These are phyloP conservation scores for Euphorbia lathyris DNA, from an alignment of 345 rosid species.

Conservation along the genomic window DNA sequence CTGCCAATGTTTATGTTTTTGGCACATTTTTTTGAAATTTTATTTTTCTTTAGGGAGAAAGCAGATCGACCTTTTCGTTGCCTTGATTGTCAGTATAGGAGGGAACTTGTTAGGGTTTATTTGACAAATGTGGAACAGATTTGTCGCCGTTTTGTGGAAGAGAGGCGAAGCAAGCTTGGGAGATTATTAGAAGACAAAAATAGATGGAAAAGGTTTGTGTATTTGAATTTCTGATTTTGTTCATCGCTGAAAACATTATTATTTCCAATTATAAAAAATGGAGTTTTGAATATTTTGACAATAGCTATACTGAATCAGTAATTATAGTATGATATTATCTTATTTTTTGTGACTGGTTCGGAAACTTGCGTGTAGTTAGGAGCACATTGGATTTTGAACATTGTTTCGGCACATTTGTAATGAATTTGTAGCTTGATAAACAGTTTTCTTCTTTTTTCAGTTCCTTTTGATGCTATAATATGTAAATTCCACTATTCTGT, in stretches of 20 bases:
- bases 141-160: slow-evolving; percentile 82
- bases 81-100: slow-evolving; percentile 77
- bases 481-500: neutral
- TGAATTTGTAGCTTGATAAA: neutral
- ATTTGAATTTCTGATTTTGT: neutral
- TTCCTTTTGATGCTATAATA: neutral
- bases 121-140: slow-evolving; percentile 83
- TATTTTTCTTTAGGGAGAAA: slow-evolving; percentile 54
- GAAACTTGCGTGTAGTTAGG: neutral
- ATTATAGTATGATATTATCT: slow-evolving; percentile 4
- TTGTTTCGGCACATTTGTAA: neutral
- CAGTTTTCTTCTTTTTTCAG: neutral
- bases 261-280: neutral
- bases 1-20: neutral
- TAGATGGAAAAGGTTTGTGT: slow-evolving; percentile 77
- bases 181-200: slow-evolving; percentile 73
- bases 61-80: slow-evolving; percentile 91
- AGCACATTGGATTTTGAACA: neutral
- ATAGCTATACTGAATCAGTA: neutral
- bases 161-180: slow-evolving; percentile 65
- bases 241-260: neutral
- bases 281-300: neutral
- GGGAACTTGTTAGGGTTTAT: slow-evolving; percentile 92
- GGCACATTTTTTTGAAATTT: neutral
- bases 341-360: slow-evolving; percentile 5